Conservation (phyloP, 495 filamentous ascomycete genomes). For the Diplogelasinospora grovesii region DNA sequence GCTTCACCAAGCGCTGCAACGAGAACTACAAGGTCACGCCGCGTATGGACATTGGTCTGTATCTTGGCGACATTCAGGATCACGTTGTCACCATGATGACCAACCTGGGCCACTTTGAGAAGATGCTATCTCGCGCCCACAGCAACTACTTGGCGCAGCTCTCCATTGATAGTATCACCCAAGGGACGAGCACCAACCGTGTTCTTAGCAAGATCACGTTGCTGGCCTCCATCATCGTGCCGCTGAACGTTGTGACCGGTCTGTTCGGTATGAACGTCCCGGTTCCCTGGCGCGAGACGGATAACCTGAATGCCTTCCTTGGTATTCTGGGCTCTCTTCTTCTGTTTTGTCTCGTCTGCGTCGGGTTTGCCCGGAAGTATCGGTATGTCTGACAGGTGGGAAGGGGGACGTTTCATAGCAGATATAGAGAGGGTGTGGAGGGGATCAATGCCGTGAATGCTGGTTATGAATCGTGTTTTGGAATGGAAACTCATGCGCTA, state of each 20-base stretch:
- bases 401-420: background rate
- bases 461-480: too few relatives aligned
- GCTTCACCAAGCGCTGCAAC: constrained; percentile 97
- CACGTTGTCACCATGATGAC: constrained; percentile 99
- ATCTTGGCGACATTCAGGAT: constrained; percentile 94
- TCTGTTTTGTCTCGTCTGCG: constrained; percentile 49
- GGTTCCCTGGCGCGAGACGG: constrained; percentile 59
- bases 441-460: too few relatives aligned
- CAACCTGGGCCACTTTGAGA: constrained; percentile 91
- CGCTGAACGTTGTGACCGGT: constrained; percentile 92
- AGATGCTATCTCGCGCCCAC: constrained; percentile 93
- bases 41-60: constrained; percentile 90
- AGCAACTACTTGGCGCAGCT: constrained; percentile 95
- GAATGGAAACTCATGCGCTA: too few relatives aligned
- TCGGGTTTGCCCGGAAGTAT: constrained; percentile 26
- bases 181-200: constrained; percentile 74
- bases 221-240: constrained; percentile 87
- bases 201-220: constrained; percentile 94
- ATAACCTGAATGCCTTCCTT: constrained; percentile 68
- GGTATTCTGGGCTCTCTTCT: constrained; percentile 65
- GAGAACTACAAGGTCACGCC: constrained; percentile 92
- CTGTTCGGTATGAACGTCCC: constrained; percentile 96
- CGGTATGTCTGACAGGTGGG: constrained; percentile 26
- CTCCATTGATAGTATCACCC: constrained; percentile 77
- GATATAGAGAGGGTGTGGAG: background rate